A percentile compares a stretch with the other conserved stretches of the same genome.
These are phyloP conservation scores for Penicillium odoratum DNA, from an alignment of 495 filamentous ascomycete genomes.

Conservation along the genomic window DNA sequence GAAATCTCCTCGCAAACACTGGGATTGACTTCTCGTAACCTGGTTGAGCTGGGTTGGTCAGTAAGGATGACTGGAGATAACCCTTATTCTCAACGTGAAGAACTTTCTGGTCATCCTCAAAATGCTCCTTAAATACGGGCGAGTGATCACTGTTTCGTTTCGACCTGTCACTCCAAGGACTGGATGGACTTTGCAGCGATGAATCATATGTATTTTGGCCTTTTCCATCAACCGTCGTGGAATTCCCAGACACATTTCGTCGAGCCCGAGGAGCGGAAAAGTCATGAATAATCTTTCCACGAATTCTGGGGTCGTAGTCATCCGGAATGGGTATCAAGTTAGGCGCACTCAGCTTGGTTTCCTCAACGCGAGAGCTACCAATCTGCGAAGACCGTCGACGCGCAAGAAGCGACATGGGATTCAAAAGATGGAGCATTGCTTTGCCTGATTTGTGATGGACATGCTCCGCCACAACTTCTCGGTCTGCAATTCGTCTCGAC, in stretches of 20 bases:
- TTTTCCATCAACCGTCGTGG: conserved; percentile 13
- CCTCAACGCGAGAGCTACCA: conserved; percentile 44
- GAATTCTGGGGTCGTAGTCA: conserved; percentile 82
- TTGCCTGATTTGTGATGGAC: conserved; percentile 49
- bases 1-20: conserved; percentile 53
- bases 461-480: conserved; percentile 33
- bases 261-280: conserved; percentile 81
- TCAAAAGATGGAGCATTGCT: conserved; percentile 65
- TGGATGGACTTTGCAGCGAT: conserved; percentile 10
- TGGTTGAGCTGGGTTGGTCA: conserved; percentile 37
- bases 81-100: conserved; percentile 52
- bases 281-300: conserved; percentile 82
- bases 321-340: conserved; percentile 63
- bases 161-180: conserved; percentile 30
- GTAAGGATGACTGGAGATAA: conserved; percentile 46
- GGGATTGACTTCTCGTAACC: conserved; percentile 44
- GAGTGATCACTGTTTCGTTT: conserved; percentile 52
- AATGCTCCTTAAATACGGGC: conserved; percentile 67
- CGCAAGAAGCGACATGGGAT: conserved; percentile 66
- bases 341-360: conserved; percentile 45
- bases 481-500: conserved; percentile 31
- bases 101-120: conserved; percentile 58
- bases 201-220: conserved; percentile 15
- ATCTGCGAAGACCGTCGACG: conserved; percentile 56
- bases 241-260: conserved; percentile 49